Conservation (phyloP, 2,329 filamentous ascomycete genomes). For the Madurella fahalii region DNA sequence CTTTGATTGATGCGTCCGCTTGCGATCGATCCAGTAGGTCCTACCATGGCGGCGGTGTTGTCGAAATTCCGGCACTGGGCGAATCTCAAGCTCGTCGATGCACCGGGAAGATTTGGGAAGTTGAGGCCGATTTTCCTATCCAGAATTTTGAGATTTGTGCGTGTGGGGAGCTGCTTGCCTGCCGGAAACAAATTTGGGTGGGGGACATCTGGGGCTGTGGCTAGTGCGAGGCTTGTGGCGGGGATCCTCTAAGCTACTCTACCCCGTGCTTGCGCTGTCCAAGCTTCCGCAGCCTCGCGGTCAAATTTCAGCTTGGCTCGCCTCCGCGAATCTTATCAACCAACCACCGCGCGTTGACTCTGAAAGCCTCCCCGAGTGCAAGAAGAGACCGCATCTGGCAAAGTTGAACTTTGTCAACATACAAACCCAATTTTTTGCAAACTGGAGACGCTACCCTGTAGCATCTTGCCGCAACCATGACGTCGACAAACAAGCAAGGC, state of each 20-base stretch:
- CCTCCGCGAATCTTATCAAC: slow-evolving; percentile 25
- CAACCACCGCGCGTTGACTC: slow-evolving; percentile 40
- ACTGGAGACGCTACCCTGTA: slow-evolving; percentile 39
- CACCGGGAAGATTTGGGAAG: slow-evolving; percentile 15
- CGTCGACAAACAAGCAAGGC: slow-evolving; percentile 83
- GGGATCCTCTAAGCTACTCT: no score
- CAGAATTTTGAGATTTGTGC: slow-evolving; percentile 23
- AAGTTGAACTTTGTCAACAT: slow-evolving; percentile 36
- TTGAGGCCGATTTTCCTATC: slow-evolving; percentile 22
- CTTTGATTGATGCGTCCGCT: not conserved
- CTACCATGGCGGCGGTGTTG: slow-evolving; percentile 39
- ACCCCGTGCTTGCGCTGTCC: slow-evolving; percentile 6
- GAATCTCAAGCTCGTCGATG: slow-evolving; percentile 19
- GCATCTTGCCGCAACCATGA: slow-evolving; percentile 53
- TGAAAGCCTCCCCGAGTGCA: slow-evolving; percentile 36
- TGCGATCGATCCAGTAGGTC: slow-evolving; percentile 5
- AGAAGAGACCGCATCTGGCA: slow-evolving; percentile 36
- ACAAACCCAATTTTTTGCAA: slow-evolving; percentile 44
- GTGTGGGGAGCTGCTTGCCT: slow-evolving; percentile 19
- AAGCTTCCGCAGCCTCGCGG: not conserved
- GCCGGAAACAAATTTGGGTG: slow-evolving; percentile 18
- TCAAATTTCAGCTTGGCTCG: slow-evolving; percentile 34
- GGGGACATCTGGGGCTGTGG: slow-evolving; percentile 20
- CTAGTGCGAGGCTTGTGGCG: no score
- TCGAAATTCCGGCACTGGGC: slow-evolving; percentile 23